Evolutionary conservation across 306 rosid species (phyloP).

Genomic region (Quercus aquifolioides): DNA sequence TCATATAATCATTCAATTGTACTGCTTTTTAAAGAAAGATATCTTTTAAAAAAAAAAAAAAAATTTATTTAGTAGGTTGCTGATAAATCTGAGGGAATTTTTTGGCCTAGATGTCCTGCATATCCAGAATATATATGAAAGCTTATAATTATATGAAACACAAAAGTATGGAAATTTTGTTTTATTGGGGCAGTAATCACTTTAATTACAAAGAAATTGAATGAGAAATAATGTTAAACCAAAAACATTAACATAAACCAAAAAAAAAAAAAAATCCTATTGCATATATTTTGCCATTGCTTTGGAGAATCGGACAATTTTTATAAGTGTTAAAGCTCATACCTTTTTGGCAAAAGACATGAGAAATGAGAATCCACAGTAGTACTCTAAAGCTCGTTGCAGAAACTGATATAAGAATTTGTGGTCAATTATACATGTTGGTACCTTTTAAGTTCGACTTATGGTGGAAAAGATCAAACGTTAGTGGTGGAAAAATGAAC

Average conservation of each 20-base stretch:
- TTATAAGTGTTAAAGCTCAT: not conserved
- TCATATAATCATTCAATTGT: too few species aligned
- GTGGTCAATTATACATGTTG: not conserved
- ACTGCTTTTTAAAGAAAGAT: too few species aligned
- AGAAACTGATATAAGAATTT: not conserved
- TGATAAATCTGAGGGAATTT: too few species aligned
- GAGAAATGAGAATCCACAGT: slow-evolving; percentile 22
- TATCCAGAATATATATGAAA: not conserved
- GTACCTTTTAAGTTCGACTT: not conserved
- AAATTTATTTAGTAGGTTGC: too few species aligned
- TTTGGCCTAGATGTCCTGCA: too few species aligned
- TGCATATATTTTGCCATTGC: not conserved
- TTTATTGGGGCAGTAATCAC: not conserved
- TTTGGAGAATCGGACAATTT: not conserved
- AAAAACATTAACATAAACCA: not conserved
- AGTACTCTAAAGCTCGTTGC: not conserved
- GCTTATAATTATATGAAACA: not conserved
- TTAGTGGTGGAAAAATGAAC: not conserved
- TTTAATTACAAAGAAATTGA: not conserved
- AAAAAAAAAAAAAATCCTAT: not conserved
- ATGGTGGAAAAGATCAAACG: not conserved
- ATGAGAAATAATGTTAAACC: not conserved
- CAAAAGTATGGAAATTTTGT: not conserved
- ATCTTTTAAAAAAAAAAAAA: too few species aligned
- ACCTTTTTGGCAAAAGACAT: slow-evolving; percentile 14